Evolutionary conservation across 176 grass and related monocot species (phyloP).

Genomic region (Aegilops bicornis): DNA sequence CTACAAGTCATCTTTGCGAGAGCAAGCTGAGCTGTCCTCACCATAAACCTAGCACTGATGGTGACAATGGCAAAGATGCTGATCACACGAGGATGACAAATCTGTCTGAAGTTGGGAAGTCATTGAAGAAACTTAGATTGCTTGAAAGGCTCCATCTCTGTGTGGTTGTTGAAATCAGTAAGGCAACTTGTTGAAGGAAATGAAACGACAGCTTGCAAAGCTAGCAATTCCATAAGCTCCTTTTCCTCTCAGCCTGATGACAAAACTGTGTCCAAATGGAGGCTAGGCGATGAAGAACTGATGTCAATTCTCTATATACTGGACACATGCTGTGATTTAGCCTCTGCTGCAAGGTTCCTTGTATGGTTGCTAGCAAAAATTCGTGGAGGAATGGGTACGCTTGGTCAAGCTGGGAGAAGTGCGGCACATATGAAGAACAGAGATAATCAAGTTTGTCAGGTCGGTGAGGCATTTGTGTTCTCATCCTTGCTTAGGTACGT

Average conservation of each 20-base stretch:
- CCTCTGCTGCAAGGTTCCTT: constrained; percentile 71
- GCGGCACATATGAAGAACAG: constrained; percentile 58
- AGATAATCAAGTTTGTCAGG: constrained; percentile 88
- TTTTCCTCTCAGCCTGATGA: constrained; percentile 56
- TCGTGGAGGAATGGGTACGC: constrained; percentile 51
- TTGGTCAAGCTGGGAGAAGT: constrained; percentile 57
- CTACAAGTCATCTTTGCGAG: constrained; percentile 98
- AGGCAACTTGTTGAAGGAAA: constrained; percentile 88
- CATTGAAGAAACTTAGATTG: constrained; percentile 78
- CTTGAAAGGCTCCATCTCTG: constrained; percentile 86
- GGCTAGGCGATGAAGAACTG: constrained; percentile 82
- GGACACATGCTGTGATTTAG: constrained; percentile 88
- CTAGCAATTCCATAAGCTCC: constrained; percentile 50
- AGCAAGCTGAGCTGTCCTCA: constrained; percentile 84
- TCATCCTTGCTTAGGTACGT: constrained; percentile 89
- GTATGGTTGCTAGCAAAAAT: constrained; percentile 82
- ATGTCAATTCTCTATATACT: constrained; percentile 85
- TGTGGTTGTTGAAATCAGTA: constrained; percentile 90
- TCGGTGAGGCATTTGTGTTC: constrained; percentile 85
- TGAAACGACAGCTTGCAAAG: constrained; percentile 64
- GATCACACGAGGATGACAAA: constrained; percentile 43
- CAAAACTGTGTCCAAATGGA: constrained; percentile 61
- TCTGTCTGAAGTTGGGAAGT: constrained; percentile 74
- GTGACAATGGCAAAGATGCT: constrained; percentile 69
- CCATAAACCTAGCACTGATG: constrained; percentile 66